phyloP scores from a whole-genome alignment of 2,329 filamentous ascomycete genomes.

The Trichoderma afroharzianum region DNA sequence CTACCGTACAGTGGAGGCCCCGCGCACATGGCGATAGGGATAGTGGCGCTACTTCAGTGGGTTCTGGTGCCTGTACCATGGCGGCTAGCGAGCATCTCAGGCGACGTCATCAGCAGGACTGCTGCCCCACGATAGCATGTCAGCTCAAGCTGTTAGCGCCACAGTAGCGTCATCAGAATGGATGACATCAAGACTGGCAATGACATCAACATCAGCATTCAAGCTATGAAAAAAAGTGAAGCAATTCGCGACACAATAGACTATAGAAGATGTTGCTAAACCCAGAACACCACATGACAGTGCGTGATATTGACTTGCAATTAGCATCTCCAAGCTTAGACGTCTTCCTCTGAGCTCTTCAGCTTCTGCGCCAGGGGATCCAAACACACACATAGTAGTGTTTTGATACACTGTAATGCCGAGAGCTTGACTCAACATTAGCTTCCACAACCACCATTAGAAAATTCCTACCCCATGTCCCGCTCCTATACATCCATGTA shows the following conservation, averaged over 20 bases:
- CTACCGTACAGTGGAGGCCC: not conserved
- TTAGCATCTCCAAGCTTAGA: not conserved
- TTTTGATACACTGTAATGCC: not conserved
- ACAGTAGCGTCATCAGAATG: conserved; percentile 1
- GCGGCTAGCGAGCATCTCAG: not conserved
- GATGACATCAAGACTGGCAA: conserved; percentile 5
- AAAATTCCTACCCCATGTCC: not conserved
- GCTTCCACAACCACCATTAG: not conserved
- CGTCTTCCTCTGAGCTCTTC: not conserved
- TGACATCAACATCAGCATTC: not conserved
- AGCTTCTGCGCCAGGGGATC: not conserved
- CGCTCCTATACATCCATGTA: not conserved
- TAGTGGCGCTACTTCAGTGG: not conserved
- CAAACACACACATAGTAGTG: not conserved
- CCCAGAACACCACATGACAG: not conserved
- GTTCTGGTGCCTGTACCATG: not conserved
- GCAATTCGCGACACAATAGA: not conserved
- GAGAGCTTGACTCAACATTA: not conserved
- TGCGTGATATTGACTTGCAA: not conserved
- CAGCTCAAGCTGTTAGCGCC: not conserved
- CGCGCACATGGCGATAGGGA: not conserved
- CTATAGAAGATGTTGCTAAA: not conserved
- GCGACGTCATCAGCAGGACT: conserved; percentile 10
- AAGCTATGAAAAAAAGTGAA: not conserved
- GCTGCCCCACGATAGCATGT: conserved; percentile 2